Percentiles rank a stretch among this genome's conserved stretches.
These are phyloP conservation scores for Trichoderma cornu-damae DNA, from an alignment of 2,329 filamentous ascomycete species.

Conservation along the genomic window DNA sequence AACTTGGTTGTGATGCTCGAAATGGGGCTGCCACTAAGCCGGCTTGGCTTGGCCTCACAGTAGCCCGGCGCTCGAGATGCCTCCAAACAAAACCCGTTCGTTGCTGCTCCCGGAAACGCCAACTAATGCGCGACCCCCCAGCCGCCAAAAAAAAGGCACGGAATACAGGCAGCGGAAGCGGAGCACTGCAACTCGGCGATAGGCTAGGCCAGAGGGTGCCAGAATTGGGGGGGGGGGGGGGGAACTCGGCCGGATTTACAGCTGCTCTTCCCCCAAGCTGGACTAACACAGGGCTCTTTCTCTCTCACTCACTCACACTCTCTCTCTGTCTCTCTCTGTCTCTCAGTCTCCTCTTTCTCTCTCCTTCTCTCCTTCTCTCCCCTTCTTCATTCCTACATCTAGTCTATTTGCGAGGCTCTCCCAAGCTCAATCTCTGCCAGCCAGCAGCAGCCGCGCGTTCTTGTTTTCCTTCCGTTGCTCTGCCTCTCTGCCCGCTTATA, in stretches of 20 bases:
- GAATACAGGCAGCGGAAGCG: conserved; percentile 3
- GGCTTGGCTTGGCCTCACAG: not conserved
- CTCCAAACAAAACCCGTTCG: no score
- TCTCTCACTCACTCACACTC: no score
- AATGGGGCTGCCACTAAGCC: not conserved
- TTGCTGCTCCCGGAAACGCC: no score
- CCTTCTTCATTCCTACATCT: not conserved
- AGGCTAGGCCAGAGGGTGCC: not conserved
- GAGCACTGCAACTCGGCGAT: not conserved
- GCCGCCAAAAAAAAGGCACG: not conserved
- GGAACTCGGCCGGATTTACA: not conserved
- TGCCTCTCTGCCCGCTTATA: not conserved
- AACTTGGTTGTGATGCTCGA: no score
- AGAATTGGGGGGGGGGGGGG: no score
- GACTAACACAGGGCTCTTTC: not conserved
- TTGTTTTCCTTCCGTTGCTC: not conserved
- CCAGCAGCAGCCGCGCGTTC: no score
- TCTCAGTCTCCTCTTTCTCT: no score
- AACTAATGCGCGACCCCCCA: no score
- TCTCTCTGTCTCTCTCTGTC: no score
- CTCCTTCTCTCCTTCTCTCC: no score
- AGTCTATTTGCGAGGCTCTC: not conserved
- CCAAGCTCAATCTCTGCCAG: no score
- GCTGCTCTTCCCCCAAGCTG: not conserved
- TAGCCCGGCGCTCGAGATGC: not conserved